Evolutionary conservation across 768 basidiomycete genomes (phyloP).

Genomic region (Tricholoma sp.): DNA sequence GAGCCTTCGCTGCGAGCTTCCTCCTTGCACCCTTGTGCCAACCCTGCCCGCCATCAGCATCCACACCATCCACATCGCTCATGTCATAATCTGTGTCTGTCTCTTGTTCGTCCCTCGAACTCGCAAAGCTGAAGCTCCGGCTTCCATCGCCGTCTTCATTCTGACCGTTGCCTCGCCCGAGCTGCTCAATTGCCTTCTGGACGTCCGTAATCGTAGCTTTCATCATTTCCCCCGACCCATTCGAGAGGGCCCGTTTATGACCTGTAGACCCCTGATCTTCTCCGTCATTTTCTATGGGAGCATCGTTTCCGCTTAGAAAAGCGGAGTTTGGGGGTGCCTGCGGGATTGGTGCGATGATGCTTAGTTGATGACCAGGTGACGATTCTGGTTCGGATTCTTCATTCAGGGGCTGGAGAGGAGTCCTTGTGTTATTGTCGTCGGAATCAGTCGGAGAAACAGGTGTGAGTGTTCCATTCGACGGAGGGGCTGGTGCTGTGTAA

Average conservation of each 20-base stretch:
- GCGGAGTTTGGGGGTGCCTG: constrained; percentile 25
- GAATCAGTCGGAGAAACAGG: constrained; percentile 18
- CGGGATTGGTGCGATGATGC: constrained; percentile 31
- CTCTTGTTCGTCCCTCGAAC: constrained; percentile 55
- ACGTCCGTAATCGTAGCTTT: constrained; percentile 87
- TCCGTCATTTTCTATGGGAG: constrained; percentile 19
- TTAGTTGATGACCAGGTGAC: constrained; percentile 12
- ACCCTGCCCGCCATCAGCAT: constrained; percentile 33
- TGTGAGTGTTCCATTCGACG: constrained; percentile 23
- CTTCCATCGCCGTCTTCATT: constrained; percentile 45
- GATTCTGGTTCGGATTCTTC: constrained; percentile 44
- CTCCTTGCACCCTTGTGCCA: constrained; percentile 64
- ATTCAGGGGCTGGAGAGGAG: constrained; percentile 36
- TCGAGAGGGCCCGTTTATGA: constrained; percentile 16
- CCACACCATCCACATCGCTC: constrained; percentile 41
- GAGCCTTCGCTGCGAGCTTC: constrained; percentile 68
- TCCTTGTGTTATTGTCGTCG: constrained; percentile 10
- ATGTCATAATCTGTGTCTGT: constrained; percentile 51
- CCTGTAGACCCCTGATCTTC: constrained; percentile 10
- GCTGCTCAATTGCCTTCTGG: constrained; percentile 85
- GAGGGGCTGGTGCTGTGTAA: constrained; percentile 68
- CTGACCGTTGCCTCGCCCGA: constrained; percentile 43
- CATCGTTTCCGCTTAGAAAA: constrained; percentile 18
- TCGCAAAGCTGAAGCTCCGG: constrained; percentile 75
- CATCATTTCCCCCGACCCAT: constrained; percentile 61